Percentiles rank a stretch among this genome's conserved stretches.
These are phyloP conservation scores for Phanerochaete sordida DNA, from an alignment of 768 basidiomycete species.

Conservation along the genomic window DNA sequence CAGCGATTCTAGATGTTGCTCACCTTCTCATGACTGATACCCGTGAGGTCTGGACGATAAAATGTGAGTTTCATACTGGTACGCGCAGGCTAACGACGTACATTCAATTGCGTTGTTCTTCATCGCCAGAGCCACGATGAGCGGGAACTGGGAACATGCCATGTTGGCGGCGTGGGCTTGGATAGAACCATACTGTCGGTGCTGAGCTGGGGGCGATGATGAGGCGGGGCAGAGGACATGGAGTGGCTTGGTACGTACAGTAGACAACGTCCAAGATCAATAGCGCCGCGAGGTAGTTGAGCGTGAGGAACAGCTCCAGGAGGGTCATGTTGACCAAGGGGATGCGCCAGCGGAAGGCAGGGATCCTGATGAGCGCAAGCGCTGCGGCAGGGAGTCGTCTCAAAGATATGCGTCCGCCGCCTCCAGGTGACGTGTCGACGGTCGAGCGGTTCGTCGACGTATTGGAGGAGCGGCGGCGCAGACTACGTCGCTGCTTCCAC, in stretches of 20 bases:
- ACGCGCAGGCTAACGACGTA: not conserved
- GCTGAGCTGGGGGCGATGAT: not conserved
- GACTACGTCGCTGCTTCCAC: conserved; percentile 11
- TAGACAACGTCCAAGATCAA: conserved; percentile 25
- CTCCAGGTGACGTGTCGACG: not conserved
- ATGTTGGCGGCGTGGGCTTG: conserved; percentile 33
- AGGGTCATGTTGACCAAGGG: conserved; percentile 22
- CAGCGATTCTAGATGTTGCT: too few relatives aligned
- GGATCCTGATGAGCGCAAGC: conserved; percentile 19
- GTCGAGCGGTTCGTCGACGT: not conserved
- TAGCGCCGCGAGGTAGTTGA: conserved; percentile 24
- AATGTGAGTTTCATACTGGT: not conserved
- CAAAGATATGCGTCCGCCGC: not conserved
- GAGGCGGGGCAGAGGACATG: not conserved
- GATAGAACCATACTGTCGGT: conserved; percentile 19
- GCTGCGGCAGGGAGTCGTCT: conserved; percentile 21
- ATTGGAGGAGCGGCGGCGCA: not conserved
- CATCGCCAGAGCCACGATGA: conserved; percentile 47
- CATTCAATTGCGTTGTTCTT: conserved; percentile 53
- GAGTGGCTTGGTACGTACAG: conserved; percentile 19
- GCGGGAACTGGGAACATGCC: conserved; percentile 42
- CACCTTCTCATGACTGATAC: conserved; percentile 55
- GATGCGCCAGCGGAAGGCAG: conserved; percentile 26
- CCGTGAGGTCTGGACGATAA: conserved; percentile 44
- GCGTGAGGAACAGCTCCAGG: conserved; percentile 24